phyloP scores from a whole-genome alignment of 352 stramenopile species.

The Albugo candida region DNA sequence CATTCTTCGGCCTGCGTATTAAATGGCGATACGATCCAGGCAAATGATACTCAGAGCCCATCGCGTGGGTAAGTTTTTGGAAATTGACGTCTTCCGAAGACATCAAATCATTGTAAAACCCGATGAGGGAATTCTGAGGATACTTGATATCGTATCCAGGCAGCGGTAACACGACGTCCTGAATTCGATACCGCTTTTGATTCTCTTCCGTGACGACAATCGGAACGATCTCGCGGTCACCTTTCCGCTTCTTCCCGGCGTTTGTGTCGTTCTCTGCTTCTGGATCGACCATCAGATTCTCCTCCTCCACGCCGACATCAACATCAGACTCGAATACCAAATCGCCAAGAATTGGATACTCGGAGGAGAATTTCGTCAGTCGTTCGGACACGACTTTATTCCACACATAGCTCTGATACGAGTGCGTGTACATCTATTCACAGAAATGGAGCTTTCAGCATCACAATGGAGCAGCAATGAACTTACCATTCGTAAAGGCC shows the following conservation, averaged over 20 bases:
- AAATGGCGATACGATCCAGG: constrained; percentile 88
- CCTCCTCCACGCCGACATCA: constrained; percentile 15
- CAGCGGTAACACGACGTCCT: constrained; percentile 92
- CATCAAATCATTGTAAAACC: constrained; percentile 42
- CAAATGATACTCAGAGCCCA: constrained; percentile 81
- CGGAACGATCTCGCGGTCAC: constrained; percentile 4
- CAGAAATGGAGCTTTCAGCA: neutral
- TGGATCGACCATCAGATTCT: neutral
- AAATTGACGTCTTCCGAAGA: constrained; percentile 47
- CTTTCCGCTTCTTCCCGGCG: constrained; percentile 21
- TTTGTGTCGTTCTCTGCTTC: constrained; percentile 15
- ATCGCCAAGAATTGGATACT: constrained; percentile 74
- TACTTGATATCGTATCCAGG: constrained; percentile 83
- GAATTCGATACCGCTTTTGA: constrained; percentile 76
- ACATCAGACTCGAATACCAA: constrained; percentile 57
- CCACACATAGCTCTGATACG: constrained; percentile 93
- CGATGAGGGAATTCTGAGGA: constrained; percentile 66
- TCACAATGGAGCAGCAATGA: neutral
- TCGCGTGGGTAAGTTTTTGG: constrained; percentile 28
- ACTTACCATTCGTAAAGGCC: constrained; percentile 61
- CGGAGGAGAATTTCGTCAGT: constrained; percentile 46
- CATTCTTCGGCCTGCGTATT: constrained; percentile 73
- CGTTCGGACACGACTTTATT: constrained; percentile 84
- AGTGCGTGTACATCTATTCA: constrained; percentile 68
- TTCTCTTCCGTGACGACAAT: constrained; percentile 79